Evolutionary conservation across 2,329 filamentous ascomycete genomes (phyloP).

Genomic region (Arthroderma sp.): DNA sequence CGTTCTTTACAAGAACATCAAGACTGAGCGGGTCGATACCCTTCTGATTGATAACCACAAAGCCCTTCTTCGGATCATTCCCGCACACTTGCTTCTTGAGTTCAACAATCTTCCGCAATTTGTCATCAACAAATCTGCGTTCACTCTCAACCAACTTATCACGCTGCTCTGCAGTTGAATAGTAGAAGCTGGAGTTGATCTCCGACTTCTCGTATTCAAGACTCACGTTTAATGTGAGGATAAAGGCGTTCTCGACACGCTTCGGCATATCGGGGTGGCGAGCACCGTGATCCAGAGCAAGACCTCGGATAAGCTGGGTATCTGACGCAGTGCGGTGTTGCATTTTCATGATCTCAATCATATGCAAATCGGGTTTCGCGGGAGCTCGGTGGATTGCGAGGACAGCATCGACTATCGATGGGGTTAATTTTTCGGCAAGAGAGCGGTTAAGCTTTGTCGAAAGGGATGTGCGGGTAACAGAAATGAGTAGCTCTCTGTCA

Average conservation of each 20-base stretch:
- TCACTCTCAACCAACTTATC: slow-evolving; percentile 98
- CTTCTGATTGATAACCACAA: slow-evolving; percentile 98
- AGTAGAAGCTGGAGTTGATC: slow-evolving; percentile 98
- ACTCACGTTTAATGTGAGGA: slow-evolving; percentile 89
- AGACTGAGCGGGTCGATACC: slow-evolving; percentile 93
- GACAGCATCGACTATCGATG: slow-evolving; percentile 91
- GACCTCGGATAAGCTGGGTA: slow-evolving; percentile 84
- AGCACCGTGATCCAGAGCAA: slow-evolving; percentile 88
- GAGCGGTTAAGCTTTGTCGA: slow-evolving; percentile 87
- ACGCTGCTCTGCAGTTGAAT: slow-evolving; percentile 89
- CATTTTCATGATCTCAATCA: slow-evolving; percentile 99
- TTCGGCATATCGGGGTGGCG: slow-evolving; percentile 98
- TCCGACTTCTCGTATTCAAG: slow-evolving; percentile 98
- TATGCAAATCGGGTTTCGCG: slow-evolving; percentile 90
- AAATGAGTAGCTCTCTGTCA: slow-evolving; percentile 85
- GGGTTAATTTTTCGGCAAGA: slow-evolving; percentile 80
- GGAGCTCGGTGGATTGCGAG: slow-evolving; percentile 83
- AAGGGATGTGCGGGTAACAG: slow-evolving; percentile 84
- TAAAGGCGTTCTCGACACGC: slow-evolving; percentile 85
- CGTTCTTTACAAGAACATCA: slow-evolving; percentile 94
- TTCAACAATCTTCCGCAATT: slow-evolving; percentile 93
- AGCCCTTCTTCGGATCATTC: slow-evolving; percentile 81
- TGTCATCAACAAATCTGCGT: slow-evolving; percentile 87
- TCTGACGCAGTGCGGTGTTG: slow-evolving; percentile 93
- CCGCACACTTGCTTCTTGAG: slow-evolving; percentile 97